These are phyloP conservation scores for Jatropha podagrica DNA, from an alignment of 441 rosid genomes.

Conservation along the genomic window DNA sequence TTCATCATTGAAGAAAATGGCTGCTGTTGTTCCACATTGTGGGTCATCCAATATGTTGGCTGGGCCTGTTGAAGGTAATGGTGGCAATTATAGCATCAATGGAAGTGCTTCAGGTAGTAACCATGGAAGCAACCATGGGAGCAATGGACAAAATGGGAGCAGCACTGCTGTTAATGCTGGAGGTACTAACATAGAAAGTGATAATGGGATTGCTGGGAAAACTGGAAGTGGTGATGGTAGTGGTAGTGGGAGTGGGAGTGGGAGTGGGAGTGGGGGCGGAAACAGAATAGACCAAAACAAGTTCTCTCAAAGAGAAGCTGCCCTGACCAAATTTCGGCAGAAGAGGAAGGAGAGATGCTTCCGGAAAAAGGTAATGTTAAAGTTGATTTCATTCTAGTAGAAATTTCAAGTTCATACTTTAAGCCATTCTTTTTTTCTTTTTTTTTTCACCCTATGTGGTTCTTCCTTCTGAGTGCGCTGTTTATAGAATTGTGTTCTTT, in stretches of 20 bases:
- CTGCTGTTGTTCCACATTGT: constrained; percentile 46
- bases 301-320: constrained; percentile 46
- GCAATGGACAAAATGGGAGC: constrained; percentile 57
- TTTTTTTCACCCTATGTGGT: neutral
- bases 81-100: constrained; percentile 48
- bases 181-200: constrained; percentile 38
- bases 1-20: constrained; percentile 37
- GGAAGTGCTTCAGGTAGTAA: constrained; percentile 66
- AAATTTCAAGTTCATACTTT: neutral
- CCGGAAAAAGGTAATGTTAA: constrained; percentile 44
- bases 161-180: constrained; percentile 45
- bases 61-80: constrained; percentile 41
- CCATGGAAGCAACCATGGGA: constrained; percentile 31
- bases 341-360: constrained; percentile 60
- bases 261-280: constrained; percentile 36
- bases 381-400: neutral
- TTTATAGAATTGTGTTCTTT: neutral
- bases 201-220: constrained; percentile 38
- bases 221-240: constrained; percentile 43
- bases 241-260: constrained; percentile 34
- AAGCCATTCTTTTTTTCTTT: neutral
- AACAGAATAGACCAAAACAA: constrained; percentile 34
- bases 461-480: neutral
- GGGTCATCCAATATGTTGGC: constrained; percentile 54
- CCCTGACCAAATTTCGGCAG: constrained; percentile 52